These are phyloP conservation scores for Chrysoporthe austroafricana DNA, from an alignment of 2,329 filamentous ascomycete species.

Conservation along the genomic window DNA sequence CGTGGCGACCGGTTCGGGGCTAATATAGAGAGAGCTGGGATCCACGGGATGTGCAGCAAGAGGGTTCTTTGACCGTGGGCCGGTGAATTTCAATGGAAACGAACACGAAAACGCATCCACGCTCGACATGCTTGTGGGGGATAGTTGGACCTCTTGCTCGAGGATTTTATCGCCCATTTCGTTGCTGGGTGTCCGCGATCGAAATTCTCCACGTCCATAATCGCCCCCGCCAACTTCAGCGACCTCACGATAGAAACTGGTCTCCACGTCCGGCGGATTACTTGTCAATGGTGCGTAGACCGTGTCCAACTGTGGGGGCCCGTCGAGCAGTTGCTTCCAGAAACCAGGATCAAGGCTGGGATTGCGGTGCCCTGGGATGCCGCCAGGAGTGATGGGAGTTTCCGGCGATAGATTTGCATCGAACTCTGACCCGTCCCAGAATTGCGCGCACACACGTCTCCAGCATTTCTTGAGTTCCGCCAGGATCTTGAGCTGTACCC, in stretches of 20 bases:
- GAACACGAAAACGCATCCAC: slow-evolving; percentile 67
- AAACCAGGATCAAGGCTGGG: slow-evolving; percentile 58
- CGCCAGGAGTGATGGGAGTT: slow-evolving; percentile 74
- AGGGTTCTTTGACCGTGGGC: slow-evolving; percentile 45
- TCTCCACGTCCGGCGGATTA: slow-evolving; percentile 34
- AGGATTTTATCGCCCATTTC: slow-evolving; percentile 31
- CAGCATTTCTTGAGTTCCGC: slow-evolving; percentile 96
- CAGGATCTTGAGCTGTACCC: slow-evolving; percentile 78
- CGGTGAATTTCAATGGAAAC: slow-evolving; percentile 53
- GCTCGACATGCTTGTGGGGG: slow-evolving; percentile 62
- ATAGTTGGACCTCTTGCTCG: slow-evolving; percentile 43
- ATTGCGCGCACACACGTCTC: slow-evolving; percentile 85
- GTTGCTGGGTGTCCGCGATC: slow-evolving; percentile 53
- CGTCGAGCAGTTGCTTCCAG: slow-evolving; percentile 50
- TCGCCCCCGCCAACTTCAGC: slow-evolving; percentile 40
- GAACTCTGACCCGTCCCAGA: slow-evolving; percentile 80
- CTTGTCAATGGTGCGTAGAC: slow-evolving; percentile 39
- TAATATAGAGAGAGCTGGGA: slow-evolving; percentile 52
- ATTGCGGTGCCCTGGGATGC: slow-evolving; percentile 66
- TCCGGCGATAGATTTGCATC: slow-evolving; percentile 64
- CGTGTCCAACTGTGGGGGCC: slow-evolving; percentile 50
- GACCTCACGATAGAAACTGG: slow-evolving; percentile 52
- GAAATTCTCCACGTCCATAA: slow-evolving; percentile 34
- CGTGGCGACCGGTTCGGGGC: slow-evolving; percentile 56
- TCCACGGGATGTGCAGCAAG: slow-evolving; percentile 61